Base-by-base conservation (phyloP, 768 basidiomycete species). In the Symmetrospora coprosmae region DNA sequence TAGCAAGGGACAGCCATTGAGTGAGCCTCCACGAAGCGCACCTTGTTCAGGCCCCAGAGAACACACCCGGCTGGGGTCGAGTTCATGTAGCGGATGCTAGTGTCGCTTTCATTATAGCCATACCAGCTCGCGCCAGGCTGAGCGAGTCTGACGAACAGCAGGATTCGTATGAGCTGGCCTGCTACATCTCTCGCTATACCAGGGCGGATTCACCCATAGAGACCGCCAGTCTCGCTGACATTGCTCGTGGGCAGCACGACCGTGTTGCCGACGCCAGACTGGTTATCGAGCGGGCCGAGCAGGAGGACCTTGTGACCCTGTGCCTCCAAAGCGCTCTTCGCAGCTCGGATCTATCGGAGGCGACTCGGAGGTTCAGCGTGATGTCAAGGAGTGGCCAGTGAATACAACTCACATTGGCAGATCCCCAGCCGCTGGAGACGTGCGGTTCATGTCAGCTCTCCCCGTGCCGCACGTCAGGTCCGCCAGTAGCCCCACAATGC, bases 221-320 rank as follows among this genome's bases (percentile, higher is more conserved):
- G 35, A 7, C 60, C 60, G 19, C 60, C 60, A n/a, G 39, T 27
- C 9, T 56, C 60, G 2, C 56, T 33, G 4, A 61, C 60, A 41
- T 61, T 61, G 52, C 21, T 40, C 5, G 60, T 61, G 19, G 60
- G 60, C 34, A 61, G 33, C 21, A 61, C 51, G 25, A 61, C 60
- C 23, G 59, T 60, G 33, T 47, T 50, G 16, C 60, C 60, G 14
- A 23, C 41, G 16, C 60, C 60, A 27, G 27, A 21, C 55, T 61
- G 50, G 21, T 38, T 35, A 17, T 61, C 60, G 23, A 61, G 37
- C 8, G 60, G 60, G 4, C 52, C 60, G 19, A 61, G 35, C 23
- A 61, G 19, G 5, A 61, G 55, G 16, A 53, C 50, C 23, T 51
- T 51, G 50, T 61, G 60, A 23, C 60, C 60, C 13, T 27, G 16